phyloP scores from a whole-genome alignment of 1,284 basidiomycete genomes.

The Austroboletus novae-zelandiae region DNA sequence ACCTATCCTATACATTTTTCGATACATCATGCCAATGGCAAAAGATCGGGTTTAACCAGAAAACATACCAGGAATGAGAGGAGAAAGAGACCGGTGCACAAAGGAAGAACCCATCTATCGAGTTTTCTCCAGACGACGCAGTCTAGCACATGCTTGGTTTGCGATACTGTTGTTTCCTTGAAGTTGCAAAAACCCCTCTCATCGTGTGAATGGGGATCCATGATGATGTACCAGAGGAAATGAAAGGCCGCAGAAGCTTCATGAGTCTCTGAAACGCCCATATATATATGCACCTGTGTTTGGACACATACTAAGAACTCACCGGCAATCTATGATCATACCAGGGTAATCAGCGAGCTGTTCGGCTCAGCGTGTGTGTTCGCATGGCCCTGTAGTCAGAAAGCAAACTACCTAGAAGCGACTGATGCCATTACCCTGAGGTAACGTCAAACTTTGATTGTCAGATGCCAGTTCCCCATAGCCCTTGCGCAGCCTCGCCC shows the following conservation, averaged over 20 bases:
- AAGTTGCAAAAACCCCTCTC: slow-evolving; percentile 1
- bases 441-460: too few relatives aligned
- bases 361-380: too few relatives aligned
- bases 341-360: too few relatives aligned
- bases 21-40: neutral
- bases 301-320: too few relatives aligned
- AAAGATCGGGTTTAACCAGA: neutral
- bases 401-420: too few relatives aligned
- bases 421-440: too few relatives aligned
- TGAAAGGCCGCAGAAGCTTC: neutral
- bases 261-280: neutral
- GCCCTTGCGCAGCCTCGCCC: too few relatives aligned
- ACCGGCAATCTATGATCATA: too few relatives aligned
- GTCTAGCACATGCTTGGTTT: slow-evolving; percentile 23
- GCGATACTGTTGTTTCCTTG: slow-evolving; percentile 4
- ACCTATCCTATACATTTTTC: slow-evolving; percentile 28
- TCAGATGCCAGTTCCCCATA: too few relatives aligned
- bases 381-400: too few relatives aligned
- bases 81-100: slow-evolving; percentile 49
- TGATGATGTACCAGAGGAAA: neutral
- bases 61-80: slow-evolving; percentile 45
- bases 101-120: slow-evolving; percentile 44
- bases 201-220: neutral
- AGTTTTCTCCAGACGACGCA: slow-evolving; percentile 43
- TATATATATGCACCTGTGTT: too few relatives aligned